Base-by-base conservation (phyloP, 139 green algal species). In the Chloropicon primus region DNA sequence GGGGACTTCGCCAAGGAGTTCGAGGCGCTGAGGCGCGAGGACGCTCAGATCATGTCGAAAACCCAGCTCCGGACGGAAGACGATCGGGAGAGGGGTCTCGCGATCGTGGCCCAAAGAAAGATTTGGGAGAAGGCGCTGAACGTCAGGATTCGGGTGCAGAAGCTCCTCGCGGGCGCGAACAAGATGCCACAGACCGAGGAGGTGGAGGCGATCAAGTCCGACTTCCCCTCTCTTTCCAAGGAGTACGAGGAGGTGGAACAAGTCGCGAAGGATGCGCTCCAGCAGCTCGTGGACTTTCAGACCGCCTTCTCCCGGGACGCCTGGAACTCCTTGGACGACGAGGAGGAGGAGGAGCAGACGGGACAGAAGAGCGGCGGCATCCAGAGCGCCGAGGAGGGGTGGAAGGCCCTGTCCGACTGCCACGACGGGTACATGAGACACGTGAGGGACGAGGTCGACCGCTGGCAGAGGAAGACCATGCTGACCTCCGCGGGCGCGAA, bases 391-490 rank as follows among this genome's bases (percentile, higher is more conserved):
- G 41, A 62, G 41, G 41, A 62, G 41, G 41, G 41, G 10, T 62
- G 41, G 41, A 17, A 17, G 10, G 41, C 41, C 41, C 41, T 62
- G 10, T 5, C 5, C 41, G 41, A 17, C 10, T 62, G 41, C 41
- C 41, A 62, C 41, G 41, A 62, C 41, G 17, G 41, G 5, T 62
- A 62, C 41, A 62, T 62, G 10, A 17, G 41, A 5, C 41, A 17
- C 10, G 41, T 62, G 10, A 17, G 5, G 10, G 41, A 62, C 10
- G 41, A 62, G 41, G 10, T 62, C 41, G 91, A 97, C 84, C 79
- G 87, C 17, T 97, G 90, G 90, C 90, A 97, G 80, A 77, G 89
- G 28, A 90, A 91, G 74, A 90, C 91, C 23, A 78, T 89, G 79
- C 81, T 96, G 26, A 75, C 78, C 0, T 84, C 77, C 23, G 92